Evolutionary conservation across 257 asterid genomes (phyloP).

Genomic region (Solanum sejunctum): DNA sequence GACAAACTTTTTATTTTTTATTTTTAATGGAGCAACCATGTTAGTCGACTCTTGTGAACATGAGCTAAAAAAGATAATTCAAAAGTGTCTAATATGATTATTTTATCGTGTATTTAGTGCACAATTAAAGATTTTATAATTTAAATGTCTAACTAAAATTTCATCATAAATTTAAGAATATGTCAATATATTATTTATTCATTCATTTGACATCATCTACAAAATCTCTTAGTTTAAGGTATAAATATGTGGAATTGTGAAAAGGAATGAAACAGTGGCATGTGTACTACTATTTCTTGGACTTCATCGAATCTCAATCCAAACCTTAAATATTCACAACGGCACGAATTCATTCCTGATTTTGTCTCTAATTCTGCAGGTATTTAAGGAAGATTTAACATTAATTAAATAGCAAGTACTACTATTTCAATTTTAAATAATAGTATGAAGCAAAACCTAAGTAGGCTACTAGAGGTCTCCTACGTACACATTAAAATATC

Average conservation of each 20-base stretch:
- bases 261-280: background rate
- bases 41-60: background rate
- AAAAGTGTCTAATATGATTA: background rate
- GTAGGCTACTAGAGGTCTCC: background rate
- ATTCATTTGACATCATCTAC: background rate
- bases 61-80: too few species aligned
- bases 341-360: background rate
- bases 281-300: background rate
- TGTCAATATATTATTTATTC: background rate
- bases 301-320: background rate
- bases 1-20: background rate
- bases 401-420: background rate
- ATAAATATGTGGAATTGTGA: background rate
- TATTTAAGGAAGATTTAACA: background rate
- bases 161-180: background rate
- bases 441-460: background rate
- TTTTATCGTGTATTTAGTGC: background rate
- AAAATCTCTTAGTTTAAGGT: background rate
- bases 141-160: background rate
- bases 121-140: too few species aligned
- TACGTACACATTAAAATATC: background rate
- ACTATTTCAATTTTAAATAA: background rate
- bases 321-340: background rate
- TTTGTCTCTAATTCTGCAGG: background rate
- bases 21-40: background rate